These are phyloP conservation scores for Hypoxylon sp. DNA, from an alignment of 2,329 filamentous ascomycete genomes.

Conservation along the genomic window DNA sequence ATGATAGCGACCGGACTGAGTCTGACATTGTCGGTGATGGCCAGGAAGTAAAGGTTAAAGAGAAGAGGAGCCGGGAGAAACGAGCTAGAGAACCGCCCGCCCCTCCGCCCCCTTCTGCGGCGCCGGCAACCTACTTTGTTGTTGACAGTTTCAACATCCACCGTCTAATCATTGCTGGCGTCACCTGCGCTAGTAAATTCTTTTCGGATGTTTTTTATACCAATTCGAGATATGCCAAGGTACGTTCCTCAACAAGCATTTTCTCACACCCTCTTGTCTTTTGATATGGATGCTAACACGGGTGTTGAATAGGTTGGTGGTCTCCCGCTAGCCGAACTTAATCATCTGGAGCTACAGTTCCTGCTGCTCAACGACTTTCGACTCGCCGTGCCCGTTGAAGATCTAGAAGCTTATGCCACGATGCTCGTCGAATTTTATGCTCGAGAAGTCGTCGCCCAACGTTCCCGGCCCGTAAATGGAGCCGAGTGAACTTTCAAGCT, in stretches of 20 bases:
- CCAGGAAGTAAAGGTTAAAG: constrained; percentile 55
- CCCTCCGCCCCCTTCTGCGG: constrained; percentile 37
- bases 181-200: constrained; percentile 99
- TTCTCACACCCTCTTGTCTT: background rate
- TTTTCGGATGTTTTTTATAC: constrained; percentile 99
- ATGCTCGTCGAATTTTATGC: constrained; percentile 99
- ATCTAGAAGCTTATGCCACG: constrained; percentile 95
- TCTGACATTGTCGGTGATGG: constrained; percentile 64
- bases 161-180: constrained; percentile 92
- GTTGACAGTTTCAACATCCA: constrained; percentile 99
- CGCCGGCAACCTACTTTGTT: constrained; percentile 77
- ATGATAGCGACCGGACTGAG: constrained; percentile 59
- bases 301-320: constrained; percentile 81
- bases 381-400: constrained; percentile 91
- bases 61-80: constrained; percentile 46
- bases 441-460: constrained; percentile 77
- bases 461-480: constrained; percentile 42
- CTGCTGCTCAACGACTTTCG: constrained; percentile 95
- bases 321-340: constrained; percentile 89
- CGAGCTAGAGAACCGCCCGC: constrained; percentile 31
- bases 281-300: constrained; percentile 33
- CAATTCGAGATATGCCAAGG: constrained; percentile 99
- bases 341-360: constrained; percentile 96
- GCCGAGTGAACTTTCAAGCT: constrained; percentile 12
- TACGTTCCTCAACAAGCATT: constrained; percentile 59